These are phyloP conservation scores for Juncus inflexus DNA, from an alignment of 176 grass and related monocot genomes.

Conservation along the genomic window DNA sequence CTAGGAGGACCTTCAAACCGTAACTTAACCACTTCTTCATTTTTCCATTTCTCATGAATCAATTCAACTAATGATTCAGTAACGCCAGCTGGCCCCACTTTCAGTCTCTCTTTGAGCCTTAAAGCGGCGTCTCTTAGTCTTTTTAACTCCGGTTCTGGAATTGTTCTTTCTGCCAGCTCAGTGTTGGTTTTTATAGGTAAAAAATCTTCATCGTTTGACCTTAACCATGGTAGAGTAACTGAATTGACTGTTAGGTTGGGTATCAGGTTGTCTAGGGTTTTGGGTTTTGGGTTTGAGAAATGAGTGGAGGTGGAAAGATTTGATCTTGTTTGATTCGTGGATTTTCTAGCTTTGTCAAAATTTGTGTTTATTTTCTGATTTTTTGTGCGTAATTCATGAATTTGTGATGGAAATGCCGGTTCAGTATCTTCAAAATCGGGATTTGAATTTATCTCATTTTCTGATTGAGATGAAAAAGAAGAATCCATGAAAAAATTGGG, in stretches of 20 bases:
- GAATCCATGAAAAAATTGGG: no score
- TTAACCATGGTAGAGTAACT: slow-evolving; percentile 73
- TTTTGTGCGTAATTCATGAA: background rate
- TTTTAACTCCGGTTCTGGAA: slow-evolving; percentile 66
- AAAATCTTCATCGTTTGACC: slow-evolving; percentile 29
- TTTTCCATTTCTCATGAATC: slow-evolving; percentile 72
- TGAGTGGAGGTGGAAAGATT: background rate
- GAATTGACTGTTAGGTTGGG: slow-evolving; percentile 31
- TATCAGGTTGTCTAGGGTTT: slow-evolving; percentile 22
- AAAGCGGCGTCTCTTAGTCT: slow-evolving; percentile 65
- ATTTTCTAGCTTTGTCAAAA: slow-evolving; percentile 41
- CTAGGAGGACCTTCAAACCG: slow-evolving; percentile 79
- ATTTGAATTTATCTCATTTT: background rate
- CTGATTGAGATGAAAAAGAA: no score
- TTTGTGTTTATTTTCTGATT: slow-evolving; percentile 19
- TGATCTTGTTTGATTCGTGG: slow-evolving; percentile 27
- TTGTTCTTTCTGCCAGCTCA: slow-evolving; percentile 61
- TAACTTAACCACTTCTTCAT: slow-evolving; percentile 81
- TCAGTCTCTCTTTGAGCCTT: slow-evolving; percentile 96
- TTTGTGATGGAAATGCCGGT: slow-evolving; percentile 19
- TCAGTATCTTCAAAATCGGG: no score
- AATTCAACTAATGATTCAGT: slow-evolving; percentile 61
- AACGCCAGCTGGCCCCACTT: slow-evolving; percentile 74
- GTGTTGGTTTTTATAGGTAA: slow-evolving; percentile 40
- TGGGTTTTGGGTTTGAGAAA: slow-evolving; percentile 16